These are phyloP conservation scores for Leccinum broughii DNA, from an alignment of 768 basidiomycete species.

Conservation along the genomic window DNA sequence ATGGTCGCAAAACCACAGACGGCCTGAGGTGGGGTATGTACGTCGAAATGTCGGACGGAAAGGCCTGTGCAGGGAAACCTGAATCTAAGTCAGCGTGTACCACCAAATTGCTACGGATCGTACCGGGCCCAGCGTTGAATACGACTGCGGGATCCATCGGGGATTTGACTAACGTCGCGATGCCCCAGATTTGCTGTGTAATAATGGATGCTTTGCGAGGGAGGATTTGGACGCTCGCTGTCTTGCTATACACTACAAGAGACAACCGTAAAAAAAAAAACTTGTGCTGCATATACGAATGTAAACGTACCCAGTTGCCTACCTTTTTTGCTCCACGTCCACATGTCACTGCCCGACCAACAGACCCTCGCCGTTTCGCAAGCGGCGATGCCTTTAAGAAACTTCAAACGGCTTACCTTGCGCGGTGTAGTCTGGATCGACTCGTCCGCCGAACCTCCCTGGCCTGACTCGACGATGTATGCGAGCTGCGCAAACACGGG, in stretches of 20 bases:
- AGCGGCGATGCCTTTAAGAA: conserved; percentile 80
- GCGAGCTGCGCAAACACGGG: conserved; percentile 75
- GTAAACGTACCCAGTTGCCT: conserved; percentile 77
- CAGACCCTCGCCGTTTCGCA: conserved; percentile 86
- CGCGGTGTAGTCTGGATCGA: conserved; percentile 75
- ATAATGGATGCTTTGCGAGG: conserved; percentile 84
- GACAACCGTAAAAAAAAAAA: not conserved
- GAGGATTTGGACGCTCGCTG: conserved; percentile 66
- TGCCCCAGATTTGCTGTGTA: conserved; percentile 62
- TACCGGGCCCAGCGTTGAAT: conserved; percentile 17
- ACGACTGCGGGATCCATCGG: not conserved
- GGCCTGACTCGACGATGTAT: conserved; percentile 66
- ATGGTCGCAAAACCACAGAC: conserved; percentile 66
- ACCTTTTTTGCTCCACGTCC: conserved; percentile 91
- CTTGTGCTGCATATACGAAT: not conserved
- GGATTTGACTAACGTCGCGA: conserved; percentile 69
- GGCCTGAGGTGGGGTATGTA: conserved; percentile 79
- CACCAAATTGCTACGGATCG: not conserved
- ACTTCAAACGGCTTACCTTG: conserved; percentile 72
- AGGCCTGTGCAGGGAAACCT: conserved; percentile 75
- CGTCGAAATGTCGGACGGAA: conserved; percentile 66
- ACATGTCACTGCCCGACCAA: conserved; percentile 74
- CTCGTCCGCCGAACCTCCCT: conserved; percentile 56
- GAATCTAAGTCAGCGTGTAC: not conserved
- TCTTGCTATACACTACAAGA: conserved; percentile 56